Evolutionary conservation across 352 stramenopile species (phyloP), one percentile per base, ranked within the genome.

Genomic region (Globisporangium cystogenes): DNA sequence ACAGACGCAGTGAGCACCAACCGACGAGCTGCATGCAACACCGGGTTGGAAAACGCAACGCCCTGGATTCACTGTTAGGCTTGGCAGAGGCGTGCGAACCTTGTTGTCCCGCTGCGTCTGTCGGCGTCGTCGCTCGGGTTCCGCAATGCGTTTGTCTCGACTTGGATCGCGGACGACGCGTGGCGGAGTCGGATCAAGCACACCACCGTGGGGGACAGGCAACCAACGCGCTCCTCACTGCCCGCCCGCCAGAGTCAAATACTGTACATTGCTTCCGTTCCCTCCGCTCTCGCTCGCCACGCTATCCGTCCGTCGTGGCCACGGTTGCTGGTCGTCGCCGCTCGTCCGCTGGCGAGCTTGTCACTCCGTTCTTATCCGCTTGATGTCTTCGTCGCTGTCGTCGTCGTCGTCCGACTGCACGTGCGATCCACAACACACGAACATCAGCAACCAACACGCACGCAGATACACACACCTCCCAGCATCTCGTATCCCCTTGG

Each of bases 281-380:
- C 3, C 39, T 44, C 39, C 33, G 29, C 29, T 18, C 37, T 42
- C 37, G 37, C 16, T 42, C 37, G 39, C 39, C 39, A 44, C 39
- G 21, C 39, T 44, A 44, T 14, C 15, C 39, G 39, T 23, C 39
- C 39, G 39, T 23, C 39, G 33, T 39, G 12, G 12, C 12, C 14
- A 4, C 33, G 20, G 7, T 23, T n/a, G 39, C 7, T 16, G 29
- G 39, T 26, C 37, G n/a, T 14, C 33, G 39, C 18, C 39, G 26
- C 11, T 16, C n/a, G 37, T 26, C n/a, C 16, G 37, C 15, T 8
- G 37, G 23, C 43, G 20, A 33, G n/a, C n/a, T n/a, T 67, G 46
- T 86, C 77, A 62, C 15, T 51, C 47, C 21, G 42, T 52, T 29
- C 41, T 55, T 51, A 62, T 56, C 35, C 55, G 55, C 35, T 62